Percentiles rank a stretch among this genome's conserved stretches.
Evolutionary conservation across 345 rosid species (phyloP).

Genomic region (Acer negundo): DNA sequence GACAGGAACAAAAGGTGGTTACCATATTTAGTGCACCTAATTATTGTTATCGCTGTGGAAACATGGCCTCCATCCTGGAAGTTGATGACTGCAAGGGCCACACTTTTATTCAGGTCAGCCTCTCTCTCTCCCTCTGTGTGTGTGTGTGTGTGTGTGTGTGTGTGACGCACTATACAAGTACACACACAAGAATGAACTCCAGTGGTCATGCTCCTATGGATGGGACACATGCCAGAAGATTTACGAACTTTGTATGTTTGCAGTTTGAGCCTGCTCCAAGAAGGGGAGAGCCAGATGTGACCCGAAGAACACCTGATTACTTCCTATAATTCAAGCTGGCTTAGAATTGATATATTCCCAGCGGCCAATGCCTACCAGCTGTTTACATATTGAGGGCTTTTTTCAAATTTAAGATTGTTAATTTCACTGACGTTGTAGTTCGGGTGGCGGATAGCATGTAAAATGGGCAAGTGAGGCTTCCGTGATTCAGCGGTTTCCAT

Average conservation of each 20-base stretch:
- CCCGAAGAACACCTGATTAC: constrained; percentile 95
- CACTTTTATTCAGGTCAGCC: constrained; percentile 88
- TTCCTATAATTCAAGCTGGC: constrained; percentile 52
- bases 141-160: too few species aligned
- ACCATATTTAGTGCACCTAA: constrained; percentile 97
- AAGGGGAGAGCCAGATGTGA: constrained; percentile 97
- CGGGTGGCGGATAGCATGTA: constrained; percentile 20
- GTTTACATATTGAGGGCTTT: constrained; percentile 18
- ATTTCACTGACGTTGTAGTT: constrained; percentile 10
- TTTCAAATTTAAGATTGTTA: constrained; percentile 24
- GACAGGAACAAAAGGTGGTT: constrained; percentile 95
- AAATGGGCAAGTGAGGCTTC: constrained; percentile 26
- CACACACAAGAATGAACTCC: not conserved
- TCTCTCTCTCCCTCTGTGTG: constrained; percentile 3
- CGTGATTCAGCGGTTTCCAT: constrained; percentile 15
- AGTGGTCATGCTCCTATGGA: not conserved
- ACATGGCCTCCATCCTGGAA: constrained; percentile 94
- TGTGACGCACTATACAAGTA: not conserved
- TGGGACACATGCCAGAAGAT: constrained; percentile 2
- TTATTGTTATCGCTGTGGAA: constrained; percentile 97
- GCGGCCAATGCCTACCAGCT: constrained; percentile 19
- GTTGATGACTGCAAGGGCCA: constrained; percentile 94
- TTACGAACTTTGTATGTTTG: constrained; percentile 9
- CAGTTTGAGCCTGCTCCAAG: constrained; percentile 99
- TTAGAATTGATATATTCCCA: not conserved